Evolutionary conservation across 805 yeast species (phyloP), one percentile per base, ranked within the genome.

Genomic region (Wilhelminamyces savonicus): DNA sequence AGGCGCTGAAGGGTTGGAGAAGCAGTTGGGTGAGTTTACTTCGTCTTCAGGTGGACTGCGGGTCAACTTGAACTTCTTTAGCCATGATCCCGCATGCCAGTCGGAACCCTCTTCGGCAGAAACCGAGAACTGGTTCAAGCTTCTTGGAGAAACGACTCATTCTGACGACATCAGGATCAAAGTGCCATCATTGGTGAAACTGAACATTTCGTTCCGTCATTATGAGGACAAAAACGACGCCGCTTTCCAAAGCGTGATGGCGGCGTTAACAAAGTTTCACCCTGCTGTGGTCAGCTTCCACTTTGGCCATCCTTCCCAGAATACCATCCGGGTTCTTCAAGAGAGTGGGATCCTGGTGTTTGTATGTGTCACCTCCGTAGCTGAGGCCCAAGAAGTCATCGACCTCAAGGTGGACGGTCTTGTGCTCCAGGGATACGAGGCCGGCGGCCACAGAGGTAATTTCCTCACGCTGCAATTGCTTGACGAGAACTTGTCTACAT

Each of bases 371-470:
- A 75, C 80, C 0, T 62, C 62, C 13, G 41, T 62, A 0, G 41
- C 44, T 1, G 81, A 76, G 39, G 72, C 70, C 1, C 18, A 39
- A 12, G 21, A 44, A 26, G 47, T 59, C 18, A 18, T 46, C 3
- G 42, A 48, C 0, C 33, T 46, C 0, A 63, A 63, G 0, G 62
- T 66, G 5, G 76, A 74, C 45, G 78, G 71, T 2, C 48, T 76
- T 4, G 54, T 69, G 6, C 57, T 65, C 16, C 83, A 77, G 46
- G 82, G 82, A 0, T 59, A 57, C 46, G 82, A 75, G 40, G 82
- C 82, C 3, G 82, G 82, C 15, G 82, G 82, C 0, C 82, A 76
- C 43, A 52, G 82, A 12, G 81, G 81, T 3, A 66, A 59, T 37
- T 69, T 64, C 29, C n/a, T 18, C 4, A 13, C 16, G 4, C 12